These are phyloP conservation scores for Lasiosphaeris hirsuta DNA, from an alignment of 495 filamentous ascomycete species.

Conservation along the genomic window DNA sequence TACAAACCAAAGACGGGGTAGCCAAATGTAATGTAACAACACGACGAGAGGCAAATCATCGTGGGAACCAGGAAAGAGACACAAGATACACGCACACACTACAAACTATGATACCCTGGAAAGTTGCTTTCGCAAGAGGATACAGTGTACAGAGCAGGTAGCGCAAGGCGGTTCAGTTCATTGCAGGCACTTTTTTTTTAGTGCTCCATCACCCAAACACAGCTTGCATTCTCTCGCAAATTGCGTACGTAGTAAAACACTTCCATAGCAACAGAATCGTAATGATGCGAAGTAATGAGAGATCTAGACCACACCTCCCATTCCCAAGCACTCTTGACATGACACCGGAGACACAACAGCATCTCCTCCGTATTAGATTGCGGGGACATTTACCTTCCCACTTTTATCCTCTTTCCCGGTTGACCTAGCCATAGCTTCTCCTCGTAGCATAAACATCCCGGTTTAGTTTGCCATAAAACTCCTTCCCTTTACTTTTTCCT, in stretches of 20 bases:
- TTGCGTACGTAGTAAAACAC: no score
- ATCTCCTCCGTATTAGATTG: neutral
- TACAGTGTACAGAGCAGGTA: no score
- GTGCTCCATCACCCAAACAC: no score
- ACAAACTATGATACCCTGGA: slow-evolving; percentile 1
- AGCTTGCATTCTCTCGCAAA: no score
- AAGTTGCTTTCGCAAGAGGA: neutral
- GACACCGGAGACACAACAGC: no score
- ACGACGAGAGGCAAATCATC: neutral
- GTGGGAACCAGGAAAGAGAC: neutral
- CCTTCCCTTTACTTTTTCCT: neutral
- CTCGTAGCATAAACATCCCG: neutral
- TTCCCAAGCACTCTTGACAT: no score
- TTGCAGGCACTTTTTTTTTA: no score
- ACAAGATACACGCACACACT: neutral
- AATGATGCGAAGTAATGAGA: no score
- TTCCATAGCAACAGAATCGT: no score
- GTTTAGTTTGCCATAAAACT: slow-evolving; percentile 3
- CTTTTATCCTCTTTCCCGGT: neutral
- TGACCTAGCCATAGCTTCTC: no score
- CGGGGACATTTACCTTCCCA: neutral
- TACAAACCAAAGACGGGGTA: neutral
- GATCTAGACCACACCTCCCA: no score
- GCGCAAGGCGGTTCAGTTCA: no score
- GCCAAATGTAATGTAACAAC: slow-evolving; percentile 5